Evolutionary conservation across 495 filamentous ascomycete genomes (phyloP), one percentile per base, ranked within the genome.

Genomic region (Penicillium egyptiacum): DNA sequence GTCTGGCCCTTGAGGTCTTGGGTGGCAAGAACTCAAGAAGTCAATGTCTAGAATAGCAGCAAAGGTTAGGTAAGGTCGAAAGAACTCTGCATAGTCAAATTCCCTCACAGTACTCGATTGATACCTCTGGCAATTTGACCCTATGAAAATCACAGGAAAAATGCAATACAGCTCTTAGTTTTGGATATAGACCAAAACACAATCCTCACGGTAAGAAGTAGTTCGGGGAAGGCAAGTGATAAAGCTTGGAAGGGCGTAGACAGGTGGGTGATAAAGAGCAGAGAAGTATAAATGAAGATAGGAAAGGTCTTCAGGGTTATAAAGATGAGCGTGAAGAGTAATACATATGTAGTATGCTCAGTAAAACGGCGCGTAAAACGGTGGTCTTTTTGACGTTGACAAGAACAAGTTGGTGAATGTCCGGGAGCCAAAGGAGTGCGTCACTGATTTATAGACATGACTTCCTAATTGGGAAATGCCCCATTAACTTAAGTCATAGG

Each of bases 401-500:
- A 42, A 25, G 25, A 40, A 22, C 31, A 48, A 57, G 45, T 49
- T 50, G 46, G 25, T 35, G 30, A 35, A 42, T 23, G 50, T 54
- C 53, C 41, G 55, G 54, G 45, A 37, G 42, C 43, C 47, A 57
- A 40, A 48, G 33, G 43, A 35, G 46, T 58, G 59, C 63, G 54
- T 63, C 63, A 66, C 63, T 30, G 37, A 53, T 57, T 55, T 49
- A 58, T 49, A 57, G 56, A 51, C 54, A 49, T 53, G 26, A 31
- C 30, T 53, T 65, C 59, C 56, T 59, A 41, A 53, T 62, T 48
- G 40, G 56, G 63, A 26, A 23, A 25, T n/a, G 33, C 62, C 59
- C 44, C 62, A 50, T 48, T n/a, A 35, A 17, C 30, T 35, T 35
- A 33, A 9, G 17, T n/a, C 23, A 19, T 25, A 9, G 42, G 50